A percentile compares a stretch with the other conserved stretches of the same genome.
Evolutionary conservation across 345 rosid species (phyloP).

Genomic region (Erucastrum elatum): DNA sequence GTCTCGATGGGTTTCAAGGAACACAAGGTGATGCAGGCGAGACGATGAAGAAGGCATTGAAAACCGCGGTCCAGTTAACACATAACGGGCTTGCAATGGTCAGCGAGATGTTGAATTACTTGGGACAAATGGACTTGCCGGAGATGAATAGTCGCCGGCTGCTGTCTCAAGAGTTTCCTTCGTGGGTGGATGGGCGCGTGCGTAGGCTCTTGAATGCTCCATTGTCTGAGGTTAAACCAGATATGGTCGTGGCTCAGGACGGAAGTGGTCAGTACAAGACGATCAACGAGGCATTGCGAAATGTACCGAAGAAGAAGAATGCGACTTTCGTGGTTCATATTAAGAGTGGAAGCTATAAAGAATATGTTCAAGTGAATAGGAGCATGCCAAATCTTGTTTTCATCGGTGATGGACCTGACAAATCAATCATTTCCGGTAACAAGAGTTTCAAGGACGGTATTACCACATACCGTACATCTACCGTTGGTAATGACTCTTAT

Average conservation of each 20-base stretch:
- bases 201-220: constrained; percentile 41
- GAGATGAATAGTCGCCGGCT: constrained; percentile 35
- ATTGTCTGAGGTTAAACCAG: constrained; percentile 39
- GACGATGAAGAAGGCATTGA: constrained; percentile 53
- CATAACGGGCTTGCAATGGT: constrained; percentile 71
- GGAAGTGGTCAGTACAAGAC: constrained; percentile 73
- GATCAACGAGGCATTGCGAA: constrained; percentile 51
- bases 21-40: constrained; percentile 50
- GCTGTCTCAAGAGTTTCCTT: constrained; percentile 15
- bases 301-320: constrained; percentile 40
- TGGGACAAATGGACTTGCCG: constrained; percentile 33
- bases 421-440: constrained; percentile 58
- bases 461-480: constrained; percentile 60
- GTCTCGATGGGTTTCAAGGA: constrained; percentile 72
- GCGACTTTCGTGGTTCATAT: constrained; percentile 56
- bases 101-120: constrained; percentile 40
- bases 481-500: constrained; percentile 54
- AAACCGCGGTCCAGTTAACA: constrained; percentile 52
- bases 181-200: constrained; percentile 39
- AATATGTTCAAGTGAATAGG: constrained; percentile 45
- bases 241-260: constrained; percentile 67
- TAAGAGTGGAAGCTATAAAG: constrained; percentile 65
- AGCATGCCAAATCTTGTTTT: constrained; percentile 44
- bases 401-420: constrained; percentile 71
- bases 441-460: constrained; percentile 52